These are phyloP conservation scores for Phytophthora pistaciae DNA, from an alignment of 352 stramenopile species.

Conservation along the genomic window DNA sequence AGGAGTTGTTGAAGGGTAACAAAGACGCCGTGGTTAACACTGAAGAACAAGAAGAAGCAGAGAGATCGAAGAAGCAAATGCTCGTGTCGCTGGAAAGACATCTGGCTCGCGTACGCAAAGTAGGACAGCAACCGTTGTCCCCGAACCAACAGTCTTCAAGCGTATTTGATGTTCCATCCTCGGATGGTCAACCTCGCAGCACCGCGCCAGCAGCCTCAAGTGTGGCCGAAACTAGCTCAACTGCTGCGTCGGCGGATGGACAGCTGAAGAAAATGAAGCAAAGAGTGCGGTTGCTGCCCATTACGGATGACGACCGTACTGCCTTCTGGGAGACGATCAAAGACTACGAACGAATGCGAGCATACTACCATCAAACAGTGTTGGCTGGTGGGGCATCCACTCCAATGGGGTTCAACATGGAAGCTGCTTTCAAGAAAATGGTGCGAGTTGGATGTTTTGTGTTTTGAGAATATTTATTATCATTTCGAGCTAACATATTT, in stretches of 20 bases:
- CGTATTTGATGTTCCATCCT: constrained; percentile 27
- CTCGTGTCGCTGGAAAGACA: constrained; percentile 22
- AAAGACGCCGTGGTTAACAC: background rate
- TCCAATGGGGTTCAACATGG: constrained; percentile 66
- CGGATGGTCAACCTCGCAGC: constrained; percentile 4
- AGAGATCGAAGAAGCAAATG: constrained; percentile 19
- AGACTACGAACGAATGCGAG: constrained; percentile 51
- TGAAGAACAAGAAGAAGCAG: constrained; percentile 5
- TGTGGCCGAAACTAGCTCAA: background rate
- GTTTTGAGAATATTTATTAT: background rate
- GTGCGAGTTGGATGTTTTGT: constrained; percentile 18
- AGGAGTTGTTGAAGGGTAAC: constrained; percentile 21
- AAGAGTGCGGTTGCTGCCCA: constrained; percentile 49
- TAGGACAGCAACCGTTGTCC: constrained; percentile 4
- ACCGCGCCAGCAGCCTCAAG: background rate
- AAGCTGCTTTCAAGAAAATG: constrained; percentile 61
- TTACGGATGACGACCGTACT: constrained; percentile 47
- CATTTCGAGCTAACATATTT: background rate
- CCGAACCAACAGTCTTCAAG: constrained; percentile 23
- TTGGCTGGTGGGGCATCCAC: constrained; percentile 45
- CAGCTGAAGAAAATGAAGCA: constrained; percentile 62
- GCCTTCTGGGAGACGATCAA: constrained; percentile 59
- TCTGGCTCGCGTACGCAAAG: constrained; percentile 17
- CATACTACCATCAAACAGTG: constrained; percentile 39
- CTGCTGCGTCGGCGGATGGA: constrained; percentile 30